These are phyloP conservation scores for Paramyrothecium sp. DNA, from an alignment of 2,329 filamentous ascomycete genomes.

Conservation along the genomic window DNA sequence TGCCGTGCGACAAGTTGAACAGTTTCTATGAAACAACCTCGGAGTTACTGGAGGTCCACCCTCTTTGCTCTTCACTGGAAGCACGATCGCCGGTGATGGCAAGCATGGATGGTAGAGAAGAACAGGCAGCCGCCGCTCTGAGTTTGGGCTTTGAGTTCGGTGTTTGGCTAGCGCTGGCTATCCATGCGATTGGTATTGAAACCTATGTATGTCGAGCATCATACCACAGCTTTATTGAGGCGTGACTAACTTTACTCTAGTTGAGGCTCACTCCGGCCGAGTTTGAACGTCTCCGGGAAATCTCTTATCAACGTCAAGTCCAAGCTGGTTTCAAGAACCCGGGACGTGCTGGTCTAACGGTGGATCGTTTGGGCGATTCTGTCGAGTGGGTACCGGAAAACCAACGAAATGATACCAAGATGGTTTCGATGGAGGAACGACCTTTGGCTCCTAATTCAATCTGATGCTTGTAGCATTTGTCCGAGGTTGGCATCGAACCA, in stretches of 20 bases:
- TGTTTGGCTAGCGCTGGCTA: slow-evolving; percentile 45
- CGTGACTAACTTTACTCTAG: neutral
- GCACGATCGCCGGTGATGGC: neutral
- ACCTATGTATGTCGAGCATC: slow-evolving; percentile 37
- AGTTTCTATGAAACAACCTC: neutral
- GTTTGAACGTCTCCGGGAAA: slow-evolving; percentile 44
- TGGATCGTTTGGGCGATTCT: neutral
- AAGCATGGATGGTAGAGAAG: neutral
- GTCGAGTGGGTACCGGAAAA: neutral
- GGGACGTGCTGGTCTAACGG: slow-evolving; percentile 39
- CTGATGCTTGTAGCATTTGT: too few species aligned
- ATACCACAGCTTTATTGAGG: neutral
- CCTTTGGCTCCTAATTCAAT: too few species aligned
- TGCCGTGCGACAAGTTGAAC: neutral
- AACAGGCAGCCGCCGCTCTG: slow-evolving; percentile 30
- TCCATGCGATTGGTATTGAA: slow-evolving; percentile 50
- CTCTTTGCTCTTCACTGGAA: neutral
- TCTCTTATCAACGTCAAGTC: slow-evolving; percentile 52
- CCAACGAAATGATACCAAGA: neutral
- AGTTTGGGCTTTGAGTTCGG: slow-evolving; percentile 48
- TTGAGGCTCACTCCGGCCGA: slow-evolving; percentile 49
- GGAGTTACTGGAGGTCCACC: neutral
- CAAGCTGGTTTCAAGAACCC: slow-evolving; percentile 47
- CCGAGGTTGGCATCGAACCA: too few species aligned
- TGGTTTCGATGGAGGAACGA: too few species aligned